These are phyloP conservation scores for Malus hybrid DNA, from an alignment of 331 rosid genomes.

Conservation along the genomic window DNA sequence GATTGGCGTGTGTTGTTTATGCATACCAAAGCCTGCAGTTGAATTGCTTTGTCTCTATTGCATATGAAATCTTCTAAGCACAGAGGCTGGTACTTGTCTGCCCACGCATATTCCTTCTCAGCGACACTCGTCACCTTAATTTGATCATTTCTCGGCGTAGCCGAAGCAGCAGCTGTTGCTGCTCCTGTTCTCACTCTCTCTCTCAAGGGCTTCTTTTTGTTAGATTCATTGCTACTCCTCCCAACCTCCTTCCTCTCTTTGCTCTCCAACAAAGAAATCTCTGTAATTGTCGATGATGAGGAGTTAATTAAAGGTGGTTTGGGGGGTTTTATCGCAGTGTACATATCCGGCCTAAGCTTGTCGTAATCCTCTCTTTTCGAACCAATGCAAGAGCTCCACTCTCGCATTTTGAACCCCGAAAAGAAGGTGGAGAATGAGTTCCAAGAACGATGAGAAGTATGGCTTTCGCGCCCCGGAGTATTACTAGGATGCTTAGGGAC, in stretches of 20 bases:
- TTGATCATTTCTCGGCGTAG: neutral
- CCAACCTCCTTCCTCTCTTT: neutral
- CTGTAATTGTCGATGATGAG: neutral
- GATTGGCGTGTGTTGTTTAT: neutral
- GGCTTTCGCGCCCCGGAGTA: neutral
- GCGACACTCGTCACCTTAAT: neutral
- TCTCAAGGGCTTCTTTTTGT: conserved; percentile 49
- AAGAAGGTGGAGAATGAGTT: conserved; percentile 9
- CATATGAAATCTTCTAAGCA: conserved; percentile 62
- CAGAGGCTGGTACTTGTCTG: conserved; percentile 51
- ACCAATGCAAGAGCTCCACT: conserved; percentile 7
- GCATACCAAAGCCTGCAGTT: conserved; percentile 43
- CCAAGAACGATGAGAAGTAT: neutral
- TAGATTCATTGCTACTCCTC: neutral
- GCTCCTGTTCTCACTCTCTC: conserved; percentile 18
- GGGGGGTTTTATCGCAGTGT: neutral
- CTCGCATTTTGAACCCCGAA: neutral
- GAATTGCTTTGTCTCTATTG: conserved; percentile 40
- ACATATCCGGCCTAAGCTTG: neutral
- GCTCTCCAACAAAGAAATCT: neutral
- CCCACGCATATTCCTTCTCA: conserved; percentile 42
- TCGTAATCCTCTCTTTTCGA: neutral
- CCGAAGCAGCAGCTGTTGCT: neutral
- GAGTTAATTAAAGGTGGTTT: neutral
- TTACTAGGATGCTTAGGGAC: neutral